Base-by-base conservation (phyloP, 2,329 filamentous ascomycete species). In the Daldinia eschscholtzii region DNA sequence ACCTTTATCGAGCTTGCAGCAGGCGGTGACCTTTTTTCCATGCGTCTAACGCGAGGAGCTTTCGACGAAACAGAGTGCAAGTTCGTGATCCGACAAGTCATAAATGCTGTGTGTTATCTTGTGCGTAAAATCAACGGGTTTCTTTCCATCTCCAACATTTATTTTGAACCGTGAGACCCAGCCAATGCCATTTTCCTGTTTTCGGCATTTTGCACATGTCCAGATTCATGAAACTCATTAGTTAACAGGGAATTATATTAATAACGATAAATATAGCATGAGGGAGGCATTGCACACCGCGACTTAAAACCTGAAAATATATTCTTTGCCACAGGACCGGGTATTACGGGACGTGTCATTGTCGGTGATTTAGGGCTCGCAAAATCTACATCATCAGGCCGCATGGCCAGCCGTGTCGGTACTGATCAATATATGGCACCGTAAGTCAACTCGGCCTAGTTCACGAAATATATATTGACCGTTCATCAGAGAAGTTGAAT, bases 1-100 rank as follows among this genome's bases (percentile, higher is more conserved):
- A 84, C 85, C 0, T 88, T 90, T 65, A 86, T 83, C 1, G 86
- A 89, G 57, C 79, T 90, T 39, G 87, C 87, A 0, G 81, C 83
- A 4, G 83, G 88, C 0, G 86, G 86, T 0, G 86, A 88, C 68
- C 75, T 88, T 2, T 84, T 83, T 76, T 87, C 86, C 0, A 83
- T 86, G 71, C 74, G 85, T 9, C 70, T 79, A 50, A 79, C 80
- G 23, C 79, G 80, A 42, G 76, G 75, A 3, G 50, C 42, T 0
- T 74, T 85, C 28, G 71, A 74, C 1, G 84, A 86, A 65, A 74
- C 81, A 18, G 81, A 84, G n/a, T 76, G 80, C 72, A 81, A 76
- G 74, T 83, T 79, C 70, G 82, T 88, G 23, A 73, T 86, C 7
- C 77, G 81, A 3, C 86, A 88, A 71, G 76, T 88, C 2, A 74